phyloP scores from a whole-genome alignment of 1,284 basidiomycete genomes.

The Austroboletus rostrupii region DNA sequence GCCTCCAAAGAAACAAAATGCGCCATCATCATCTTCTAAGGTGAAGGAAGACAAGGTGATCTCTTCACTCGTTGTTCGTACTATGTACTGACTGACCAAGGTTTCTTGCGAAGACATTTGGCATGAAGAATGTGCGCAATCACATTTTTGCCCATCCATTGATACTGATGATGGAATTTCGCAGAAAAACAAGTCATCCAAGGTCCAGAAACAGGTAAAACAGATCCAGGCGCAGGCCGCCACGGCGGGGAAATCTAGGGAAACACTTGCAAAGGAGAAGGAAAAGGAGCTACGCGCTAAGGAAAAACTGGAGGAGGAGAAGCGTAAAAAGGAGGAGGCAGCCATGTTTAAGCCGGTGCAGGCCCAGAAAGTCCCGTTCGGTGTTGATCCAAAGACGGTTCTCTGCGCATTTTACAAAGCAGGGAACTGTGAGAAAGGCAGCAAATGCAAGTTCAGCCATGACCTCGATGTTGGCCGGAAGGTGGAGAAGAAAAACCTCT shows the following conservation, averaged over 20 bases:
- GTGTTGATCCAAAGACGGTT: conserved; percentile 91
- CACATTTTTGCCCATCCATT: conserved; percentile 4
- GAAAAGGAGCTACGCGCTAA: conserved; percentile 78
- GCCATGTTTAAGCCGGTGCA: conserved; percentile 77
- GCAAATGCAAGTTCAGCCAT: conserved; percentile 95
- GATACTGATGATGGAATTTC: conserved; percentile 6
- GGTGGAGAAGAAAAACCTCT: conserved; percentile 95
- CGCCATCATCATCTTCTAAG: conserved; percentile 52
- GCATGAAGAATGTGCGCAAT: conserved; percentile 81
- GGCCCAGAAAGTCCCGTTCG: conserved; percentile 88
- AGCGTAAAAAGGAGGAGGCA: conserved; percentile 82
- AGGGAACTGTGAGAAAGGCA: conserved; percentile 86
- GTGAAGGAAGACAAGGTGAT: conserved; percentile 74
- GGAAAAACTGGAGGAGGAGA: conserved; percentile 78
- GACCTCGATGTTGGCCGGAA: conserved; percentile 86
- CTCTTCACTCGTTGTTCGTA: conserved; percentile 12
- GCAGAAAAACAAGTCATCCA: conserved; percentile 92
- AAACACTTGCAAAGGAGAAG: conserved; percentile 76
- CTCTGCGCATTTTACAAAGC: conserved; percentile 88
- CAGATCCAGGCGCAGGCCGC: conserved; percentile 75
- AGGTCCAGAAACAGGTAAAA: conserved; percentile 84
- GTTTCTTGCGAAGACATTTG: conserved; percentile 66
- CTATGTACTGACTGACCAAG: conserved; percentile 32
- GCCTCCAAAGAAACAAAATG: conserved; percentile 68
- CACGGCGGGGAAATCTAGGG: conserved; percentile 74